phyloP scores from a whole-genome alignment of 495 filamentous ascomycete species.

The Neohortaea acidophila region DNA sequence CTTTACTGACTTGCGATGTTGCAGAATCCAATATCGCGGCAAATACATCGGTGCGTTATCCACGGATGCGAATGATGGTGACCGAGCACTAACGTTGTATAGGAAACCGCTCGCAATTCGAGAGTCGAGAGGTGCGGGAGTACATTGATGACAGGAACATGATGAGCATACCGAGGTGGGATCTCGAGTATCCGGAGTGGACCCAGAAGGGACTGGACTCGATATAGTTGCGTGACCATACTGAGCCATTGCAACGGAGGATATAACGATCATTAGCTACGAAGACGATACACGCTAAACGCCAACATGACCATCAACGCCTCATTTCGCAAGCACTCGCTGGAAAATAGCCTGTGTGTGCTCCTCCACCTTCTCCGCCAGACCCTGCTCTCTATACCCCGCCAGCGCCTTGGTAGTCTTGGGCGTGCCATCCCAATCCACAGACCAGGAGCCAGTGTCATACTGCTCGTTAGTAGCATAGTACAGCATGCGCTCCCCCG shows the following conservation, averaged over 20 bases:
- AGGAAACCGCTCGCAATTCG: constrained; percentile 32
- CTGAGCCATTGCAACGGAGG: too few relatives aligned
- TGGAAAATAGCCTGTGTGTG: constrained; percentile 4
- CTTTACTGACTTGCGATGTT: too few relatives aligned
- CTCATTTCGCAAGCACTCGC: not conserved
- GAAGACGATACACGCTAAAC: too few relatives aligned
- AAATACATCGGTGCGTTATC: constrained; percentile 38
- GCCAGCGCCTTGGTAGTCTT: not conserved
- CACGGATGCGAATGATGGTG: too few relatives aligned
- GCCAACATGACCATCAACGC: too few relatives aligned
- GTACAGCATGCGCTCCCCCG: constrained; percentile 16
- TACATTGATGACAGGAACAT: constrained; percentile 15
- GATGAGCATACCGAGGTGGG: constrained; percentile 9
- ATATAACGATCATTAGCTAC: too few relatives aligned
- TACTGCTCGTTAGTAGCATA: constrained; percentile 7
- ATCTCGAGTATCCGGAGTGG: constrained; percentile 13
- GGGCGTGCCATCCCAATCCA: constrained; percentile 2
- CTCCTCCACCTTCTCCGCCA: constrained; percentile 6
- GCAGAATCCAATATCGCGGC: constrained; percentile 28
- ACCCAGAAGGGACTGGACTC: constrained; percentile 10
- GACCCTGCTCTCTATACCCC: constrained; percentile 4
- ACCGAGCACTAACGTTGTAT: too few relatives aligned
- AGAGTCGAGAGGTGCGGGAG: constrained; percentile 23
- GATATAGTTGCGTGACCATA: constrained; percentile 2
- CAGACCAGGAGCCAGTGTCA: not conserved